phyloP scores from a whole-genome alignment of 73 alveolate species.

The Tetrahymena malaccensis region DNA sequence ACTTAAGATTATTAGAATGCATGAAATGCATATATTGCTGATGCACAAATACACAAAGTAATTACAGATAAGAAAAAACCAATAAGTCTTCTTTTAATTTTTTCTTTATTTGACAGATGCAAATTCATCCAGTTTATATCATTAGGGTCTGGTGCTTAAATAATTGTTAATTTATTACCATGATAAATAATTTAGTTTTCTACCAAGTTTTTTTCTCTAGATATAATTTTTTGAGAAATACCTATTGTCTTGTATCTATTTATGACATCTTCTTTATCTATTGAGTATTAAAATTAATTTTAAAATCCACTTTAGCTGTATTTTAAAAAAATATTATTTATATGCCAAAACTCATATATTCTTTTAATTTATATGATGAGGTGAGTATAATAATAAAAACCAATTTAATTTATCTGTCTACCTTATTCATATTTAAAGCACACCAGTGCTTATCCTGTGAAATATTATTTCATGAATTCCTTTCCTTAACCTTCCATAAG shows the following conservation, averaged over 20 bases:
- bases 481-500: not conserved
- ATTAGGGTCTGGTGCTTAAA: not conserved
- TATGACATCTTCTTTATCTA: not conserved
- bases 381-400: no score
- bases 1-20: not conserved
- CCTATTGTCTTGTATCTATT: not conserved
- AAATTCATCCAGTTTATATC: not conserved
- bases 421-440: not conserved
- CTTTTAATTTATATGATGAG: no score
- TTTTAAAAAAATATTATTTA: no score
- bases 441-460: not conserved
- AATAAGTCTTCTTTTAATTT: not conserved
- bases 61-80: not conserved
- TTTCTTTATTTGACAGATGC: not conserved
- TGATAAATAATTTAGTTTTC: not conserved
- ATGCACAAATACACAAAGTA: not conserved
- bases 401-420: not conserved
- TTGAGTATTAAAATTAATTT: no score
- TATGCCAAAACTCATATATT: no score
- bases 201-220: not conserved
- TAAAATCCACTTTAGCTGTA: no score
- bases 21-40: not conserved
- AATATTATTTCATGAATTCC: not conserved
- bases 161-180: not conserved
- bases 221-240: not conserved